These are phyloP conservation scores for Mycena sp. DNA, from an alignment of 1,284 basidiomycete species.

Conservation along the genomic window DNA sequence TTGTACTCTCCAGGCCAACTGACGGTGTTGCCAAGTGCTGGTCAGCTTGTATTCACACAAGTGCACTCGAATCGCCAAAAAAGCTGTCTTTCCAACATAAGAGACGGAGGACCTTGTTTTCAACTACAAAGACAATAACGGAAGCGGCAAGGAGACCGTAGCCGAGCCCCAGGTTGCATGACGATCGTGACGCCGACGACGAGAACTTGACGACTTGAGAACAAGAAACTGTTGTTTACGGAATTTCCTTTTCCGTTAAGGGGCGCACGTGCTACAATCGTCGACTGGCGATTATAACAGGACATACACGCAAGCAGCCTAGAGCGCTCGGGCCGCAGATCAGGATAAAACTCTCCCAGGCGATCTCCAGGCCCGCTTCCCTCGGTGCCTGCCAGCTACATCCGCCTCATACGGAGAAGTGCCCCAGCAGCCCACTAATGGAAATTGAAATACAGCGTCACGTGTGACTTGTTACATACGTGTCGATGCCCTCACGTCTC, in stretches of 20 bases:
- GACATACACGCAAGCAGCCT: too few relatives aligned
- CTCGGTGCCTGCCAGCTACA: too few relatives aligned
- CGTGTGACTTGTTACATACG: too few relatives aligned
- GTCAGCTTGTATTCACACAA: neutral
- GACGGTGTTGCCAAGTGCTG: slow-evolving; percentile 2
- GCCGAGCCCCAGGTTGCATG: neutral
- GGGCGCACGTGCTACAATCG: neutral
- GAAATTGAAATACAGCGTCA: too few relatives aligned
- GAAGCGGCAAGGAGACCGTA: neutral
- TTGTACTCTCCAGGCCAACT: neutral
- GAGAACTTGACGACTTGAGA: neutral
- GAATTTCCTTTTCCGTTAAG: neutral
- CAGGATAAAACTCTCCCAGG: too few relatives aligned
- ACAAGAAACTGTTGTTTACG: neutral
- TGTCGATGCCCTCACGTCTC: too few relatives aligned
- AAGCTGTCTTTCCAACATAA: neutral
- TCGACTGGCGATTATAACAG: too few relatives aligned
- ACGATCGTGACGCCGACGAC: neutral
- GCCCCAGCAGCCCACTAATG: too few relatives aligned
- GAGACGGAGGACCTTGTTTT: neutral
- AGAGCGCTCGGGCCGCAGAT: too few relatives aligned
- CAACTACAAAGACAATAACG: neutral
- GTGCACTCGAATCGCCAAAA: neutral
- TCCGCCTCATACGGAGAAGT: too few relatives aligned
- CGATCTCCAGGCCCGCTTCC: too few relatives aligned